Evolutionary conservation across 768 basidiomycete species (phyloP).

Genomic region (Naematelia encephala): DNA sequence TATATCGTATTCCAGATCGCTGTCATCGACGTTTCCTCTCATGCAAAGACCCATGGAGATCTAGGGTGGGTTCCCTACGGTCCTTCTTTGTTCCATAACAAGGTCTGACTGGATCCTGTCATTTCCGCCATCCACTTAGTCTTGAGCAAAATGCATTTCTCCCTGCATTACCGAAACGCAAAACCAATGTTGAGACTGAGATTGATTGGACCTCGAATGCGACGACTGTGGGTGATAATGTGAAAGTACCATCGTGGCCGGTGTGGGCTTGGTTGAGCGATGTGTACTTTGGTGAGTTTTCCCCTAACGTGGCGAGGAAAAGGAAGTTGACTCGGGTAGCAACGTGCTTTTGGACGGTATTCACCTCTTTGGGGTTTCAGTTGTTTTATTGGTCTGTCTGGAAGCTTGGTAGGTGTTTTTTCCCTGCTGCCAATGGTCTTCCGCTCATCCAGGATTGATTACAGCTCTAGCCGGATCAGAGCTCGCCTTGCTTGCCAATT

Average conservation of each 20-base stretch:
- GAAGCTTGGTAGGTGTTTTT: constrained; percentile 63
- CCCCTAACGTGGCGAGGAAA: not conserved
- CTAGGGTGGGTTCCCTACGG: not conserved
- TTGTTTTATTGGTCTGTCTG: constrained; percentile 91
- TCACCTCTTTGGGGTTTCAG: constrained; percentile 72
- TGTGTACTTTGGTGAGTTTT: constrained; percentile 39
- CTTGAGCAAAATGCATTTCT: too few species aligned
- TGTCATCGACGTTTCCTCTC: constrained; percentile 16
- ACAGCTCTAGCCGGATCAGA: constrained; percentile 68
- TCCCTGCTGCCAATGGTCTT: not conserved
- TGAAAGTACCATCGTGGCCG: not conserved
- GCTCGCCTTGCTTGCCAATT: constrained; percentile 65
- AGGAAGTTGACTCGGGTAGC: constrained; percentile 13
- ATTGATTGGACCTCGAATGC: constrained; percentile 11
- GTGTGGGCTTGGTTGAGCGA: constrained; percentile 38
- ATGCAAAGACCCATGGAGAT: not conserved
- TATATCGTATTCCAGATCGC: constrained; percentile 11
- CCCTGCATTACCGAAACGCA: not conserved
- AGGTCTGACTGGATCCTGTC: not conserved
- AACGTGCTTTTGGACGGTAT: constrained; percentile 67
- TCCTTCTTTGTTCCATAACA: not conserved
- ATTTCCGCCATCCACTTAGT: too few species aligned
- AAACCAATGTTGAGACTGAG: constrained; percentile 4
- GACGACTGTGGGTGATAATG: not conserved
- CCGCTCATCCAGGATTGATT: constrained; percentile 7